A percentile compares a stretch with the other conserved stretches of the same genome.
phyloP scores from a whole-genome alignment of 1,284 basidiomycete genomes.

The Wolfiporia cocos region DNA sequence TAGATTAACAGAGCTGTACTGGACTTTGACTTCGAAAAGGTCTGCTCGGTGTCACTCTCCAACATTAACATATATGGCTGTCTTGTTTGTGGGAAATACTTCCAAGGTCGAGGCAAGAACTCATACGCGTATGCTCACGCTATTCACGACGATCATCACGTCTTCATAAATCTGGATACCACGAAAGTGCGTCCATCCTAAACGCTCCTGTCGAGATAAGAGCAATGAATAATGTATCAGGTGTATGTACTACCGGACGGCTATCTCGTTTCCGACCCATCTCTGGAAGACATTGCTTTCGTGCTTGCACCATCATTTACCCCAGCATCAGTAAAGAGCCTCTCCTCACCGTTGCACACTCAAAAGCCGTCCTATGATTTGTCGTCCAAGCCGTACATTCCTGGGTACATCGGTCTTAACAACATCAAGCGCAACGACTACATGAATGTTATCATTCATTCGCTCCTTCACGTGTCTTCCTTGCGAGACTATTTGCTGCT shows the following conservation, averaged over 20 bases:
- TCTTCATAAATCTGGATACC: conserved; percentile 94
- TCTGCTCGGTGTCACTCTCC: conserved; percentile 93
- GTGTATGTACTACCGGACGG: conserved; percentile 98
- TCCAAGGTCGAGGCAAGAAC: conserved; percentile 90
- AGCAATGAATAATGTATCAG: conserved; percentile 34
- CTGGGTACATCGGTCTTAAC: conserved; percentile 95
- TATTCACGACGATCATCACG: conserved; percentile 97
- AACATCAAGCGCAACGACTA: conserved; percentile 97
- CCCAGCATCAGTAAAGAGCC: conserved; percentile 38
- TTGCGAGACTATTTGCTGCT: conserved; percentile 85
- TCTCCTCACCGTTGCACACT: conserved; percentile 59
- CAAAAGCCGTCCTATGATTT: conserved; percentile 81
- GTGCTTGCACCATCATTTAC: conserved; percentile 87
- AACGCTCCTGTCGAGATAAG: not conserved
- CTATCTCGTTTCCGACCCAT: conserved; percentile 93
- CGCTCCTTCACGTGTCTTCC: conserved; percentile 86
- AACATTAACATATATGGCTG: conserved; percentile 99
- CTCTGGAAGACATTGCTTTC: conserved; percentile 89
- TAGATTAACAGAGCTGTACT: conserved; percentile 82
- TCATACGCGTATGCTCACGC: conserved; percentile 97
- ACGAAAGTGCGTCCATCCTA: conserved; percentile 61
- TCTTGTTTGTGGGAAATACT: conserved; percentile 97
- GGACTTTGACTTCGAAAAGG: conserved; percentile 99
- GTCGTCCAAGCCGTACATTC: conserved; percentile 73
- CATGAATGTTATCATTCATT: conserved; percentile 95